Evolutionary conservation across 768 basidiomycete species (phyloP), one percentile per base, ranked within the genome.

Genomic region (Lentinula boryana): DNA sequence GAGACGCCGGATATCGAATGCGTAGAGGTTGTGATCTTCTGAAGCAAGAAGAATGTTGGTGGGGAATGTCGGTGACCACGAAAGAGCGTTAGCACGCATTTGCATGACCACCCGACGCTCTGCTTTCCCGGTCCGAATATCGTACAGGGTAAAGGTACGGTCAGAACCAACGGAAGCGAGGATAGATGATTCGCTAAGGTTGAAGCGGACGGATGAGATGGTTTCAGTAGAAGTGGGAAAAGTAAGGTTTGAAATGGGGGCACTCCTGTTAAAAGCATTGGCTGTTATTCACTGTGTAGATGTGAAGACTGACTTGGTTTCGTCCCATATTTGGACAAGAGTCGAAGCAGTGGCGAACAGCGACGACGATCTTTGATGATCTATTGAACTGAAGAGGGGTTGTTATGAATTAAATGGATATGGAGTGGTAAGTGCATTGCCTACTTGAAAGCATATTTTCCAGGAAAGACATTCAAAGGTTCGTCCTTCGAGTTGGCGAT

Each of bases 1-100:
- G 23, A 99, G 80, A 59, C 90, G 84, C 46, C 97, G 84, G 54
- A 98, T 89, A 69, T 99, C 97, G 72, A 97, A 99, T 0, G 97
- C 98, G 73, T 98, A 98, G 27, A 98, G 80, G 68, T 98, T 97
- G 76, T 98, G 95, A 69, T 98, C 96, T 78, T 98, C 97, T 0
- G 95, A 98, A n/a, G 93, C 97, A 6, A 98, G 83, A 7, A 99
- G 84, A 41, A 98, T 76, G 3, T 88, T 79, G 0, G 95, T 98
- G 3, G 97, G 97, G 69, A 95, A 88, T 0, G 93, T 96, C 0
- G 97, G 97, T 32, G 94, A 98, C 95, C 95, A 99, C 13, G 93
- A 82, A 1, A 99, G 80, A 7, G 90, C 81, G 66, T 98, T 98
- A 66, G 87, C 86, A 66, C 85, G 87, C 87, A 98, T 93, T 84